Conservation (phyloP, 1,139 yeast genomes). For the Martiniozyma asiatica region DNA sequence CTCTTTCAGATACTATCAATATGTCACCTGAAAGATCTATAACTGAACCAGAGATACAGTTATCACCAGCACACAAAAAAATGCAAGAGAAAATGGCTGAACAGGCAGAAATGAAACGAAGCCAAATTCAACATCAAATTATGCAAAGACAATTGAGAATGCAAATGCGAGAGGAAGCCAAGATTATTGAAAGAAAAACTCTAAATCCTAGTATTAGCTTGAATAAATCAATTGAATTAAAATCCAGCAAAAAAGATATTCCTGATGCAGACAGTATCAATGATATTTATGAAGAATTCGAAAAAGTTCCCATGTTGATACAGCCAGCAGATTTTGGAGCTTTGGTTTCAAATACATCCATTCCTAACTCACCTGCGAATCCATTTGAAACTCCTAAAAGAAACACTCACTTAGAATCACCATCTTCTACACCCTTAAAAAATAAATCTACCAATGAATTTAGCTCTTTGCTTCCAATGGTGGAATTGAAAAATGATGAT, state of each 20-base stretch:
- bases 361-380: conserved; percentile 2
- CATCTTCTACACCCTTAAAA: too few species aligned
- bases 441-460: too few species aligned
- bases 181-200: too few species aligned
- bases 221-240: too few species aligned
- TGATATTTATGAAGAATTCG: conserved; percentile 8
- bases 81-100: conserved; percentile 12
- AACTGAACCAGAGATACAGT: neutral
- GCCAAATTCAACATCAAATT: conserved; percentile 5
- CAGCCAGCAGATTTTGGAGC: too few species aligned
- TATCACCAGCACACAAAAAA: conserved; percentile 12
- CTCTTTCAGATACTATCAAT: too few species aligned
- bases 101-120: conserved; percentile 8
- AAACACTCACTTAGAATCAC: too few species aligned
- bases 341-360: too few species aligned
- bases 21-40: too few species aligned
- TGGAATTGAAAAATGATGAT: too few species aligned
- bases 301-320: conserved; percentile 6
- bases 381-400: conserved; percentile 6
- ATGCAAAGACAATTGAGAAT: conserved; percentile 8
- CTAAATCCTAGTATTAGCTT: too few species aligned
- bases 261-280: conserved; percentile 6
- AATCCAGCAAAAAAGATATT: neutral
- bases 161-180: conserved; percentile 9
- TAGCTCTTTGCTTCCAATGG: too few species aligned